These are phyloP conservation scores for Mycena crocata DNA, from an alignment of 768 basidiomycete species.

Conservation along the genomic window DNA sequence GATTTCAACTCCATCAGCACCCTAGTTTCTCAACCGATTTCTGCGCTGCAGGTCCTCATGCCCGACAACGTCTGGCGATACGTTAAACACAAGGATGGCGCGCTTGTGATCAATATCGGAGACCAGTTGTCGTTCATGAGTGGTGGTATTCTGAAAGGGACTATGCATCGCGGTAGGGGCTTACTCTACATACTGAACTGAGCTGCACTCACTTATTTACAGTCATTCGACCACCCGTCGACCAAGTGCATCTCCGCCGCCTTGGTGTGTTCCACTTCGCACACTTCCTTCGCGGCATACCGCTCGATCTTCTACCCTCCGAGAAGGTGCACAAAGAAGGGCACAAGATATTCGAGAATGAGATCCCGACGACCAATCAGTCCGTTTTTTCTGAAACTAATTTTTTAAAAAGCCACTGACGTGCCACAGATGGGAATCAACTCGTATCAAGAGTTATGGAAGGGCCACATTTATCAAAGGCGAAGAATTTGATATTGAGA, in stretches of 20 bases:
- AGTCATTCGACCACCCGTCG: conserved; percentile 48
- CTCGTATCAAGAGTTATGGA: conserved; percentile 49
- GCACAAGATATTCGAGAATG: conserved; percentile 41
- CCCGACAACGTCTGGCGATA: conserved; percentile 51
- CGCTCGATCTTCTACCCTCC: conserved; percentile 43
- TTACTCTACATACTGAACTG: background rate
- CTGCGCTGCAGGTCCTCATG: conserved; percentile 50
- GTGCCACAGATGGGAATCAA: conserved; percentile 43
- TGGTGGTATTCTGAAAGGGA: conserved; percentile 48
- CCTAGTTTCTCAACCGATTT: conserved; percentile 47
- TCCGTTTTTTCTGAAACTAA: conserved; percentile 16
- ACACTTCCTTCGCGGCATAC: conserved; percentile 42
- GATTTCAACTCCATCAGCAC: conserved; percentile 49
- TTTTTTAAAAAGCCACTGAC: background rate
- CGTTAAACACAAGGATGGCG: conserved; percentile 46
- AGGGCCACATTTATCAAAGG: conserved; percentile 46
- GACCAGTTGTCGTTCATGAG: conserved; percentile 51
- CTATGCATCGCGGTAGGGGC: conserved; percentile 47
- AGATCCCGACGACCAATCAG: conserved; percentile 46
- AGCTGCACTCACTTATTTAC: background rate
- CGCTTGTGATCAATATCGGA: conserved; percentile 50
- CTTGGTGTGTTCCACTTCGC: conserved; percentile 51
- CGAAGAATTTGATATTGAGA: conserved; percentile 48
- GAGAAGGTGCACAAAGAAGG: conserved; percentile 46
- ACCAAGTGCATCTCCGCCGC: conserved; percentile 43